phyloP scores from a whole-genome alignment of 306 rosid genomes.

The Canavalia gladiata region DNA sequence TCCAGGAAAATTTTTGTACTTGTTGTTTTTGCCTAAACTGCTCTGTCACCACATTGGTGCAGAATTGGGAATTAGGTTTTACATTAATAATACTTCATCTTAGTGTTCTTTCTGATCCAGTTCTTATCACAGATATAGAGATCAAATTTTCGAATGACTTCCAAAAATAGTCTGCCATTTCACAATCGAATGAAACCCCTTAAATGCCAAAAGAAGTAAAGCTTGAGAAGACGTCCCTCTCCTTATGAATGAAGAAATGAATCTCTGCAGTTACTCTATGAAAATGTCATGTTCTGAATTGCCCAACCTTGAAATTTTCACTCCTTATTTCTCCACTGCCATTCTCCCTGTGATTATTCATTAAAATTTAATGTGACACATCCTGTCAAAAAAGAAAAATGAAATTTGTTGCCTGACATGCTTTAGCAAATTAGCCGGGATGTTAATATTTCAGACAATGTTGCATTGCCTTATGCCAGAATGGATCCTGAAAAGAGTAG shows the following conservation, averaged over 20 bases:
- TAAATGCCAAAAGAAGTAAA: conserved; percentile 14
- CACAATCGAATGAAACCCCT: conserved; percentile 34
- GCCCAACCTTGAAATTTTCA: conserved; percentile 13
- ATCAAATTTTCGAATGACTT: neutral
- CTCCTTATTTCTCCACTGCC: neutral
- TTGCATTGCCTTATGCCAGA: conserved; percentile 44
- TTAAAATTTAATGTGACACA: neutral
- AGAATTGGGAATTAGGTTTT: too few species aligned
- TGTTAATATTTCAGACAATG: conserved; percentile 43
- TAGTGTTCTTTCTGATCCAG: too few species aligned
- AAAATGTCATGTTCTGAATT: conserved; percentile 6
- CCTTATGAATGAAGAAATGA: conserved; percentile 2
- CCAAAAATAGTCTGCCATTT: conserved; percentile 19
- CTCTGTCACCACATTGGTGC: too few species aligned
- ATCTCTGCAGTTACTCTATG: conserved; percentile 3
- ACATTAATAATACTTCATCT: too few species aligned
- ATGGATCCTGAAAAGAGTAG: conserved; percentile 44
- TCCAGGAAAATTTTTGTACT: too few species aligned
- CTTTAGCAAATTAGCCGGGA: conserved; percentile 49
- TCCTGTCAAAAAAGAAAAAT: conserved; percentile 10
- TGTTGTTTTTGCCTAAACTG: too few species aligned
- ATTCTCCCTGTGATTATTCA: neutral
- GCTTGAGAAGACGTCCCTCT: conserved; percentile 4
- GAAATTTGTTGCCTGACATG: conserved; percentile 12
- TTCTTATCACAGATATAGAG: neutral